phyloP scores from a whole-genome alignment of 2,329 filamentous ascomycete genomes.

The Raffaelea ambrosiae region DNA sequence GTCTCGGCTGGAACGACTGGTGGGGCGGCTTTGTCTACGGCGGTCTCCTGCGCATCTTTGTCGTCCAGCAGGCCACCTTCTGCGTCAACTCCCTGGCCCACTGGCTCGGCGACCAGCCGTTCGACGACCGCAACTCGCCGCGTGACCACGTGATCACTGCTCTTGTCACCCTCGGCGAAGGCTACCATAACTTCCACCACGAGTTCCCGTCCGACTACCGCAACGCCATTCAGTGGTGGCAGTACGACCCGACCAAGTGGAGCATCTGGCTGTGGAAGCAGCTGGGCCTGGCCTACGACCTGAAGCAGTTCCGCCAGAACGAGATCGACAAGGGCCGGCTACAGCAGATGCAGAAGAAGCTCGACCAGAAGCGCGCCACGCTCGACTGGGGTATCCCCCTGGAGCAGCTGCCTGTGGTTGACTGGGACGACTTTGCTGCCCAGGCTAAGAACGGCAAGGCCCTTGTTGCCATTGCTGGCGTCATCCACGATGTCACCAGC shows the following conservation, averaged over 20 bases:
- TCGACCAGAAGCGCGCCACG: constrained; percentile 73
- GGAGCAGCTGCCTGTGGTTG: constrained; percentile 75
- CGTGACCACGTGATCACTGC: constrained; percentile 83
- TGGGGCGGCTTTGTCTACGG: constrained; percentile 75
- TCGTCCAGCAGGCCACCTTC: constrained; percentile 88
- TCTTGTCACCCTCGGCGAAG: constrained; percentile 72
- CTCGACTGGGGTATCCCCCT: constrained; percentile 84
- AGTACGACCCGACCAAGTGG: constrained; percentile 92
- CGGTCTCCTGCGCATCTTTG: constrained; percentile 79
- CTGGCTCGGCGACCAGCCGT: constrained; percentile 87
- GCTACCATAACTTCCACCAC: constrained; percentile 95
- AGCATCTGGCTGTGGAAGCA: constrained; percentile 78
- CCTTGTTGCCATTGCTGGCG: constrained; percentile 70
- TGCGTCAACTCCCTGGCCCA: constrained; percentile 87
- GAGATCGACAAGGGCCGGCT: constrained; percentile 89
- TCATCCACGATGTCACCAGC: constrained; percentile 75
- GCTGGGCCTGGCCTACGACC: constrained; percentile 72
- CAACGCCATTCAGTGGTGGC: constrained; percentile 83
- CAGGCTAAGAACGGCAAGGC: constrained; percentile 70
- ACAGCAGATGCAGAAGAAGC: constrained; percentile 86
- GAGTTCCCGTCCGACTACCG: constrained; percentile 91
- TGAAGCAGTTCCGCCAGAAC: constrained; percentile 86
- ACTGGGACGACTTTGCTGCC: constrained; percentile 78
- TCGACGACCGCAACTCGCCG: constrained; percentile 86
- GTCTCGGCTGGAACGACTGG: constrained; percentile 75